Evolutionary conservation across 495 filamentous ascomycete genomes (phyloP).

Genomic region (Aspergillus biplanus): DNA sequence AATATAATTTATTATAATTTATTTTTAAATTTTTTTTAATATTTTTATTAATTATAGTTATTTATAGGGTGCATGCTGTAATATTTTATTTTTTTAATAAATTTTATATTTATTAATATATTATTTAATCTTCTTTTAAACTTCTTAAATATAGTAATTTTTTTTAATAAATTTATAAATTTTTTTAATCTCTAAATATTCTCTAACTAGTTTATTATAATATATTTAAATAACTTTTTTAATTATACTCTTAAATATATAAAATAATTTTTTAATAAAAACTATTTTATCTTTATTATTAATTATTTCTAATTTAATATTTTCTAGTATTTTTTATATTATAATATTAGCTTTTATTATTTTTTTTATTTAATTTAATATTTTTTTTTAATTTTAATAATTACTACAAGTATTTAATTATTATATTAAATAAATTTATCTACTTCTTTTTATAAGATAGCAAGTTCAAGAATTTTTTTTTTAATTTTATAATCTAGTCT

Average conservation of each 20-base stretch:
- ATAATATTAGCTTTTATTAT: no score
- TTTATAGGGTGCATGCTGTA: neutral
- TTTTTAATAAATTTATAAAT: slow-evolving; percentile 1
- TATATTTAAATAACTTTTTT: neutral
- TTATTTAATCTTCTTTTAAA: no score
- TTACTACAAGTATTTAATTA: neutral
- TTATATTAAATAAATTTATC: neutral
- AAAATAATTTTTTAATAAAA: no score
- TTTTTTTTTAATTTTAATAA: neutral
- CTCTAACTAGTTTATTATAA: neutral
- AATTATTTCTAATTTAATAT: no score
- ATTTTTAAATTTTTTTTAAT: no score
- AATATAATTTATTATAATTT: no score
- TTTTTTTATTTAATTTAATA: no score
- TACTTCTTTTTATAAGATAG: neutral
- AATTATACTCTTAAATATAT: no score
- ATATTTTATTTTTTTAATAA: slow-evolving; percentile 7
- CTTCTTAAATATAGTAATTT: no score
- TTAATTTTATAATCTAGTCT: neutral
- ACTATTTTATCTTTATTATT: no score
- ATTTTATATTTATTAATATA: slow-evolving; percentile 1
- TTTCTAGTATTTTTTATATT: no score
- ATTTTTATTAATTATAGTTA: no score
- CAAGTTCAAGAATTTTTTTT: neutral
- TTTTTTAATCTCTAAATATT: neutral